A percentile compares a stretch with the other conserved stretches of the same genome.
Conservation (phyloP, 371 early-diverging fungal genomes). For the Blastocladiella emersonii region DNA sequence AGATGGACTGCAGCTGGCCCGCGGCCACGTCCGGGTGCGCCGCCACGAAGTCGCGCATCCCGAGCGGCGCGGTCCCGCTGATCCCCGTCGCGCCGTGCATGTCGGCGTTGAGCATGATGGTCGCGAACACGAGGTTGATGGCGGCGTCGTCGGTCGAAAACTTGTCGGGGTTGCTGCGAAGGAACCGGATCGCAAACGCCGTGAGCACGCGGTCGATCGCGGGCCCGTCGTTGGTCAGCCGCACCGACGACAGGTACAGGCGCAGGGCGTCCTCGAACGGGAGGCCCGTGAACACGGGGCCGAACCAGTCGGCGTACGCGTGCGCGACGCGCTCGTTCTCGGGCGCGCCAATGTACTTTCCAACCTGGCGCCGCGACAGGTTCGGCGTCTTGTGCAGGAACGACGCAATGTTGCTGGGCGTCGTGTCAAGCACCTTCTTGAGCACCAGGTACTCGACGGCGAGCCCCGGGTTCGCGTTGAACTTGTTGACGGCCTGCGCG, state of each 20-base stretch:
- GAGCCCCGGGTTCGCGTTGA: conserved; percentile 49
- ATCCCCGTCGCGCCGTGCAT: conserved; percentile 41
- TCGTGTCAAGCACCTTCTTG: conserved; percentile 48
- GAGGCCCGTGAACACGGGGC: conserved; percentile 37
- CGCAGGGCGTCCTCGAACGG: conserved; percentile 70
- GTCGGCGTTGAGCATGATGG: conserved; percentile 76
- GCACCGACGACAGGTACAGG: conserved; percentile 51
- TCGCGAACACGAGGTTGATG: conserved; percentile 62
- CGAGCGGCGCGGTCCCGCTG: conserved; percentile 1
- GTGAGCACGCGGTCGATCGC: conserved; percentile 63
- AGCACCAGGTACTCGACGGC: conserved; percentile 56
- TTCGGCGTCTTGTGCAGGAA: conserved; percentile 70
- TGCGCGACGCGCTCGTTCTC: conserved; percentile 48
- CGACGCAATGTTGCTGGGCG: conserved; percentile 57
- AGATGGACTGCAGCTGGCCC: conserved; percentile 33
- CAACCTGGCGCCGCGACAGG: conserved; percentile 60
- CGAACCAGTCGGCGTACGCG: conserved; percentile 59
- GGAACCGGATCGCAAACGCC: conserved; percentile 65
- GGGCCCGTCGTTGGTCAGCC: conserved; percentile 58
- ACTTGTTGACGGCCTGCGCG: conserved; percentile 45
- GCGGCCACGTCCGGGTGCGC: conserved; percentile 17
- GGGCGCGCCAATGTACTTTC: conserved; percentile 41
- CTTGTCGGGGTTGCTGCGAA: conserved; percentile 27
- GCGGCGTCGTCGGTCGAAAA: conserved; percentile 45
- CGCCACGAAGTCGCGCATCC: conserved; percentile 25